Conservation (phyloP, 192 early-diverging fungal species). For the Backusella australiensis region DNA sequence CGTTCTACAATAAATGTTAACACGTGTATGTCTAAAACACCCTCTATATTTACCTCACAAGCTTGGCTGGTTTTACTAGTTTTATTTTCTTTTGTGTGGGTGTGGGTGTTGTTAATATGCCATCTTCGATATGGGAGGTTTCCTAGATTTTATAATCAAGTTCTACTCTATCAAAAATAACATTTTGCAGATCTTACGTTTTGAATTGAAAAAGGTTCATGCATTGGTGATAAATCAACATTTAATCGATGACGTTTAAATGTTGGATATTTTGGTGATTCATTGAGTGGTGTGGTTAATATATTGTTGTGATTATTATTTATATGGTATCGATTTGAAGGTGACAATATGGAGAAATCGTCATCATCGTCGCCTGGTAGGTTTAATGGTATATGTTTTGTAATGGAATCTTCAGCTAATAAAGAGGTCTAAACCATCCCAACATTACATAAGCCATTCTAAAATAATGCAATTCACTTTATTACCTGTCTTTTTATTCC, state of each 20-base stretch:
- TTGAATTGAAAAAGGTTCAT: not conserved
- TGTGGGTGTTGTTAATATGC: not conserved
- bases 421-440: not conserved
- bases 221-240: not conserved
- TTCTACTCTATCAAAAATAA: not conserved
- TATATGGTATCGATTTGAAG: not conserved
- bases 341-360: not conserved
- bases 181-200: not conserved
- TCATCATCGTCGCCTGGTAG: not conserved
- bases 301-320: not conserved
- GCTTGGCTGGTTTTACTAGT: not conserved
- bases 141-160: not conserved
- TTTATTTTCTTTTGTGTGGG: not conserved
- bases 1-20: not conserved
- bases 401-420: not conserved
- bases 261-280: not conserved
- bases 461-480: not conserved
- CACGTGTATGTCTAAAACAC: no score
- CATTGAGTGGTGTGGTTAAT: not conserved
- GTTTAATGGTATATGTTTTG: not conserved
- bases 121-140: not conserved
- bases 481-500: constrained; percentile 11
- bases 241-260: not conserved
- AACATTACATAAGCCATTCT: not conserved
- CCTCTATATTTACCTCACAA: not conserved